Percentiles rank a stretch among this genome's conserved stretches.
phyloP scores from a whole-genome alignment of 345 rosid species.

The Aethionema arabicum region DNA sequence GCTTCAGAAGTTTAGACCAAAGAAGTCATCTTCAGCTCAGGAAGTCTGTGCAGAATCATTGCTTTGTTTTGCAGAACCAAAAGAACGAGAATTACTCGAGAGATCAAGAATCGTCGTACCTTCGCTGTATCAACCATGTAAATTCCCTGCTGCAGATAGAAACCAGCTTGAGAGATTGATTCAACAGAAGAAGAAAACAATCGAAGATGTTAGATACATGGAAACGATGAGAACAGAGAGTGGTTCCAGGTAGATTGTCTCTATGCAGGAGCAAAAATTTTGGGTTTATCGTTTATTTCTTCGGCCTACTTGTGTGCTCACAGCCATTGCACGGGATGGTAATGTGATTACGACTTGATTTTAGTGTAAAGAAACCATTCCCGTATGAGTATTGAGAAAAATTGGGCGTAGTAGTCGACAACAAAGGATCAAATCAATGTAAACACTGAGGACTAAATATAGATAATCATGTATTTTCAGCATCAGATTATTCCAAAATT shows the following conservation, averaged over 20 bases:
- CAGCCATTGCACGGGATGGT: slow-evolving; percentile 24
- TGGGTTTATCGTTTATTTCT: slow-evolving; percentile 3
- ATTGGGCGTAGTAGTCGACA: neutral
- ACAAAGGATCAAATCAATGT: slow-evolving; percentile 1
- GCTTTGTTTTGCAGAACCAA: slow-evolving; percentile 72
- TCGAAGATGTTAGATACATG: slow-evolving; percentile 47
- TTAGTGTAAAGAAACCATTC: slow-evolving; percentile 15
- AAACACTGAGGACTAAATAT: neutral
- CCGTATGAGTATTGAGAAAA: too few relatives aligned
- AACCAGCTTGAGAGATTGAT: slow-evolving; percentile 40
- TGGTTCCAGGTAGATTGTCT: slow-evolving; percentile 14
- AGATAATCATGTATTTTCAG: slow-evolving; percentile 6
- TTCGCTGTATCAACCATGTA: slow-evolving; percentile 61
- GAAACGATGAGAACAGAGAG: slow-evolving; percentile 33
- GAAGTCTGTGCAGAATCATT: slow-evolving; percentile 70
- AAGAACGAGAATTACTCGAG: slow-evolving; percentile 53
- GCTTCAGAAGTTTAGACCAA: slow-evolving; percentile 71
- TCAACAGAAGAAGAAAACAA: slow-evolving; percentile 45
- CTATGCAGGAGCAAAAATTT: slow-evolving; percentile 1
- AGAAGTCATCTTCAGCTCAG: slow-evolving; percentile 60
- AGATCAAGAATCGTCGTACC: slow-evolving; percentile 44
- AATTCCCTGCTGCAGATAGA: slow-evolving; percentile 39
- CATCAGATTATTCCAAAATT: slow-evolving; percentile 19
- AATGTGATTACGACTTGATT: slow-evolving; percentile 19
- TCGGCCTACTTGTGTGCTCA: slow-evolving; percentile 3